Evolutionary conservation across 2,329 filamentous ascomycete genomes (phyloP), one percentile per base, ranked within the genome.

Genomic region (Exophiala viscosa): DNA sequence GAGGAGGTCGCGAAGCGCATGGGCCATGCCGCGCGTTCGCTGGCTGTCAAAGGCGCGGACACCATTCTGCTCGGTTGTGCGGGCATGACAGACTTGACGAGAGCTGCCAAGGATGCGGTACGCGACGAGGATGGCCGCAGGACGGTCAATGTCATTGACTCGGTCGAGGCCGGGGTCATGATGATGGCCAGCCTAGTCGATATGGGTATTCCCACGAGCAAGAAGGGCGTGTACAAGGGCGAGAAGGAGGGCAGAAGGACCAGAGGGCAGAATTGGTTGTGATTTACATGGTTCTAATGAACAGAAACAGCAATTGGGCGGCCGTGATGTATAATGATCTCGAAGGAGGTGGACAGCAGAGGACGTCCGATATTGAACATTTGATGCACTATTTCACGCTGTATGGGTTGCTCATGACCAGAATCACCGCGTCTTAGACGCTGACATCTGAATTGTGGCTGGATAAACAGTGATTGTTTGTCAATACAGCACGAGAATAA

Each of bases 61-160:
- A 69, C 70, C 3, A 52, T 76, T 15, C 64, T 70, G 5, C 59
- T 79, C 20, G 76, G 75, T 0, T 78, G 75, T 59, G 75, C 75
- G 13, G 75, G 76, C 0, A 78, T 79, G 76, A 70, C 70, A 8
- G 73, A 70, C 36, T 65, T 78, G 67, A 73, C 72, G 47, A 48
- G 63, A 18, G 72, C 71, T 3, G 74, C 77, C 38, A 73, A 78
- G 56, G 65, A 73, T 23, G 74, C 70, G 0, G 77, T 80, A 0
- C 69, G 69, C 0, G 66, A 70, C 28, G 71, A 65, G 28, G 64
- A 62, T 42, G 58, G 58, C 0, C 44, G 75, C 31, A 62, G 67
- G 31, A 64, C 61, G 13, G 66, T 71, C 3, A 75, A 76, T 62
- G 74, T 80, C 6, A 67, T 80, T 20, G 77, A 80, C 65, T 76